Base-by-base conservation (phyloP, 495 filamentous ascomycete species). In the Aspergillus homomorphus region DNA sequence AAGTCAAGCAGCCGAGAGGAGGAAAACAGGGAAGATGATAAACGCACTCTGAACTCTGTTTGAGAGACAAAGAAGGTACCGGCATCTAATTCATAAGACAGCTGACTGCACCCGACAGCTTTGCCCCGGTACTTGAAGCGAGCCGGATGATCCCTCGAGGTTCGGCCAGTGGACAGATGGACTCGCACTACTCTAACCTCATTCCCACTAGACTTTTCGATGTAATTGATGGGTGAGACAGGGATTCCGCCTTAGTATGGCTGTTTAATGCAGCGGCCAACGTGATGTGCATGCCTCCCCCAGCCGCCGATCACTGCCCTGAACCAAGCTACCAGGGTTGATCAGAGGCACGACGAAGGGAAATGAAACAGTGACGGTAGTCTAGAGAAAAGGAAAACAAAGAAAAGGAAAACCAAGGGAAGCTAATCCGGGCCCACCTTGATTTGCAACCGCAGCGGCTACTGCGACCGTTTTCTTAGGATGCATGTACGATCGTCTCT, bases 281-380 rank as follows among this genome's bases (percentile, higher is more conserved):
- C 41, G 23, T 66, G 60, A 59, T 63, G 54, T 66, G 60, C 63
- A 63, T 60, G 51, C 44, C 30, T 56, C 46, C 60, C 60, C 57
- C 58, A 56, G 60, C 44, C 43, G 63, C 55, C 54, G 60, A 66
- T 66, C 63, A 41, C 51, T 52, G 14, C 60, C 33, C 63, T 57
- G 57, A 66, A 66, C 53, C 53, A 60, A 51, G 22, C 44, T 66
- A 58, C 1, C 46, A 26, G 21, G 46, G 4, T 26, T 23, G 21
- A 16, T 50, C 26, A 28, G 26, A 28, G 26, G 9, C 44, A 4
- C 10, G 2, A 48, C 20, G 19, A 18, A 28, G 45, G 55, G 33
- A 61, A 49, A 33, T 28, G 52, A 26, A 56, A 56, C 49, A 53
- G 10, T 24, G 48, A 33, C 19, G 46, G 21, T 26, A 54, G 21